phyloP scores from a whole-genome alignment of 2,329 filamentous ascomycete species.

The Paecilomyces fulvus region DNA sequence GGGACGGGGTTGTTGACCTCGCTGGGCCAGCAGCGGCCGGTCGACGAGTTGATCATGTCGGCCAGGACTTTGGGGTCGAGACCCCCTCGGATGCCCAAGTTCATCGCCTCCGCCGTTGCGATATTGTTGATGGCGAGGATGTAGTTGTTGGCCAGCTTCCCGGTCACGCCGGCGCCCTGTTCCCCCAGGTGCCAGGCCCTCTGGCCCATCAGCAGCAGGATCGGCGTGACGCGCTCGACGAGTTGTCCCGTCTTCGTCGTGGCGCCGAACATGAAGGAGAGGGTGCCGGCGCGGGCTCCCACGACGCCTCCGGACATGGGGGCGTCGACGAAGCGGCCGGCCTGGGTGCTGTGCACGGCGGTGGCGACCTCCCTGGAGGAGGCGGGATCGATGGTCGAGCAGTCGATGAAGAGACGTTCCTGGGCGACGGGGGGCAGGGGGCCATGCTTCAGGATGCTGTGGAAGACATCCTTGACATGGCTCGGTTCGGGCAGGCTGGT shows the following conservation, averaged over 20 bases:
- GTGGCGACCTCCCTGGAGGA: conserved; percentile 72
- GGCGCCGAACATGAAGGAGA: conserved; percentile 93
- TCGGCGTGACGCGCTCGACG: conserved; percentile 56
- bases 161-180: conserved; percentile 78
- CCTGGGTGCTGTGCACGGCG: conserved; percentile 55
- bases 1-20: conserved; percentile 93
- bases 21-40: conserved; percentile 91
- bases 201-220: conserved; percentile 75
- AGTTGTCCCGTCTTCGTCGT: conserved; percentile 43
- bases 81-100: conserved; percentile 55
- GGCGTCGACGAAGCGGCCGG: conserved; percentile 80
- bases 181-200: conserved; percentile 77
- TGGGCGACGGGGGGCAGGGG: conserved; percentile 43
- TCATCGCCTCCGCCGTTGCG: conserved; percentile 59
- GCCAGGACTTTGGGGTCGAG: conserved; percentile 61
- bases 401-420: conserved; percentile 82
- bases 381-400: conserved; percentile 88
- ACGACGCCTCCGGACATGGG: conserved; percentile 97
- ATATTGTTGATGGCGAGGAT: conserved; percentile 89
- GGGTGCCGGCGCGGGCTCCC: conserved; percentile 73
- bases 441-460: conserved; percentile 59
- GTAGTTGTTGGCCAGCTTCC: conserved; percentile 97
- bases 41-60: conserved; percentile 84
- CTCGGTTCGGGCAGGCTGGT: conserved; percentile 83
- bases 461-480: conserved; percentile 78